Base-by-base conservation (phyloP, 169 alveolate genomes). In the Plasmodium knowlesi region DNA sequence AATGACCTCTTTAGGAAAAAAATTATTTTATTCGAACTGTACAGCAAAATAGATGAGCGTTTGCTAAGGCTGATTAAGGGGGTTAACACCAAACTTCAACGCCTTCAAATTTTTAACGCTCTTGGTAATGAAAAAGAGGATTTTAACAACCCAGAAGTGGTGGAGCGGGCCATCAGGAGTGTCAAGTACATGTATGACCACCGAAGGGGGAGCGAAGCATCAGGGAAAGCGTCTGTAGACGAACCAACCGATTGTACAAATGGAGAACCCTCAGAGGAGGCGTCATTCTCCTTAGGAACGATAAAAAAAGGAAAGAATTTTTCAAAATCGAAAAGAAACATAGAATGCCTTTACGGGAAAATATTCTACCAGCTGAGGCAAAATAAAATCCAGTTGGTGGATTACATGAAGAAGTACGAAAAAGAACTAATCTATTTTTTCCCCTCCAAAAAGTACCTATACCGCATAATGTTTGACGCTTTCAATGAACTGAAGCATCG, bases 361-460 rank as follows among this genome's bases (percentile, higher is more conserved):
- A 30, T 86, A 30, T 34, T 86, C 6, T 54, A 41, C 46, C 61
- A 74, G 16, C 43, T 86, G 61, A 86, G 70, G 67, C n/a, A 74
- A 53, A 86, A 74, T 34, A 73, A 22, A 76, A 25, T 53, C 14
- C 32, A 25, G 41, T 76, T 74, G 5, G 67, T 50, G 34, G 93
- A 86, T 28, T 74, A 86, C 67, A 5, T 76, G 80, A 32, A 76
- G 67, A 50, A 32, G 30, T 86, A 34, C 46, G 82, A 86, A 86
- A 54, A 74, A 53, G 88, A 86, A 28, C 67, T 86, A n/a, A 30
- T 86, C 54, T 74, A 54, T 86, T 76, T 86, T 57, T 86, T 86
- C 70, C 93, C 93, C 5, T 86, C 93, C 22, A 86, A 70, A 57
- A 86, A 86, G 70, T 86, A 32, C 8, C 28, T 86, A 9, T 86